These are phyloP conservation scores for Wilhelminamyces savonicus DNA, from an alignment of 805 yeast genomes.

Conservation along the genomic window DNA sequence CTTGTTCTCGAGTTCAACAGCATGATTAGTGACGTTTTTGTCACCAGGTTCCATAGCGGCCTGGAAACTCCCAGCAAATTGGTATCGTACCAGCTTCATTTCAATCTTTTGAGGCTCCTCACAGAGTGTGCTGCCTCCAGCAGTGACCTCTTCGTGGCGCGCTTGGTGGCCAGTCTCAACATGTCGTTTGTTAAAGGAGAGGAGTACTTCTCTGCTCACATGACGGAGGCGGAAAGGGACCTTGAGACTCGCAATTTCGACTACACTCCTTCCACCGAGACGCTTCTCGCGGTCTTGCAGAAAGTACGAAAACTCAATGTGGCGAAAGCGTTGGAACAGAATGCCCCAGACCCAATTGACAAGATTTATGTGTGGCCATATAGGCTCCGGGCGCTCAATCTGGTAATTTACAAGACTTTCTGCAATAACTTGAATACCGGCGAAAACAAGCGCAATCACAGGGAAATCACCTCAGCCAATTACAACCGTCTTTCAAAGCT, in stretches of 20 bases:
- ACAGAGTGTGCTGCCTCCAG: constrained; percentile 3
- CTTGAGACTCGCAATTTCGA: background rate
- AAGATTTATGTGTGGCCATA: constrained; percentile 11
- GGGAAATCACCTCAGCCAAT: constrained; percentile 1
- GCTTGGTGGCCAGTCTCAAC: constrained; percentile 1
- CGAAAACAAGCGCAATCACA: background rate
- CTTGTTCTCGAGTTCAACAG: background rate
- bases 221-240: constrained; percentile 1
- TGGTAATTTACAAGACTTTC: constrained; percentile 1
- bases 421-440: constrained; percentile 1
- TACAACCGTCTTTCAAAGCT: constrained; percentile 5
- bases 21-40: background rate
- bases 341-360: constrained; percentile 1
- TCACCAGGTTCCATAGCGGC: constrained; percentile 5
- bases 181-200: background rate
- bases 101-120: constrained; percentile 11
- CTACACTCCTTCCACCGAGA: too few species aligned
- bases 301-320: constrained; percentile 2
- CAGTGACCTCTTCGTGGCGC: background rate
- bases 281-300: background rate
- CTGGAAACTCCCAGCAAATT: constrained; percentile 1
- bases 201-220: background rate
- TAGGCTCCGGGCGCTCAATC: constrained; percentile 9
- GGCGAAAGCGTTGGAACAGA: background rate
- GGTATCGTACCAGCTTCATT: constrained; percentile 15